Evolutionary conservation across 1,284 basidiomycete genomes (phyloP).

Genomic region (Apiotrichum gamsii): DNA sequence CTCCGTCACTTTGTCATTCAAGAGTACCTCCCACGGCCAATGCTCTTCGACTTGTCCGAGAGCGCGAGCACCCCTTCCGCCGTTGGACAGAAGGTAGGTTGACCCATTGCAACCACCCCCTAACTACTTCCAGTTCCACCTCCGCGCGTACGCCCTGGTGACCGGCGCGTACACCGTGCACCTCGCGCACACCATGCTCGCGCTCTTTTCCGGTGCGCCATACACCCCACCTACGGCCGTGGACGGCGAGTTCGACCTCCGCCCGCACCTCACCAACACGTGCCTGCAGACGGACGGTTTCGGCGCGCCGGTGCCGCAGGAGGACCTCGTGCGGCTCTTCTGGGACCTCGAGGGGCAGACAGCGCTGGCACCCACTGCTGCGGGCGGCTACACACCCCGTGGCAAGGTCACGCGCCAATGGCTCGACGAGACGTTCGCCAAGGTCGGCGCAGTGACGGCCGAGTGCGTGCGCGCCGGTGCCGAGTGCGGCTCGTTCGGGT

Average conservation of each 20-base stretch:
- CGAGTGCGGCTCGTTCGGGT: constrained; percentile 54
- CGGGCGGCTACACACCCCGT: constrained; percentile 4
- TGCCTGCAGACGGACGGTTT: constrained; percentile 60
- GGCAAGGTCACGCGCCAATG: constrained; percentile 51
- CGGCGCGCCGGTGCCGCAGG: constrained; percentile 45
- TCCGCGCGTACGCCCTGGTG: constrained; percentile 86
- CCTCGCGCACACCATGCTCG: constrained; percentile 74
- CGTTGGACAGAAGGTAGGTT: constrained; percentile 61
- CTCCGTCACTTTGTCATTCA: constrained; percentile 95
- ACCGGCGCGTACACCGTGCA: constrained; percentile 71
- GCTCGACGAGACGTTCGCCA: constrained; percentile 55
- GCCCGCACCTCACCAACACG: constrained; percentile 89
- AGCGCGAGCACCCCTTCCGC: background rate
- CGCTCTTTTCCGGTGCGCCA: constrained; percentile 70
- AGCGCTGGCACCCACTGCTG: constrained; percentile 32
- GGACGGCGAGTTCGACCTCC: constrained; percentile 53
- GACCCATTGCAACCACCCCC: too few relatives aligned
- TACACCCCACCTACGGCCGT: constrained; percentile 52
- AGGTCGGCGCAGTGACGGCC: constrained; percentile 62
- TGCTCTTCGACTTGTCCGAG: constrained; percentile 63
- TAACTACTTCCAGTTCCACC: constrained; percentile 75
- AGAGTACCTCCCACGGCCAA: constrained; percentile 74
- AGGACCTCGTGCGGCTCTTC: constrained; percentile 59
- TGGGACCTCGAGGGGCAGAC: constrained; percentile 66
- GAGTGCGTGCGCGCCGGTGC: constrained; percentile 82